Percentiles rank a stretch among this genome's conserved stretches.
phyloP scores from a whole-genome alignment of 257 asterid genomes.

The Salvia hispanica region DNA sequence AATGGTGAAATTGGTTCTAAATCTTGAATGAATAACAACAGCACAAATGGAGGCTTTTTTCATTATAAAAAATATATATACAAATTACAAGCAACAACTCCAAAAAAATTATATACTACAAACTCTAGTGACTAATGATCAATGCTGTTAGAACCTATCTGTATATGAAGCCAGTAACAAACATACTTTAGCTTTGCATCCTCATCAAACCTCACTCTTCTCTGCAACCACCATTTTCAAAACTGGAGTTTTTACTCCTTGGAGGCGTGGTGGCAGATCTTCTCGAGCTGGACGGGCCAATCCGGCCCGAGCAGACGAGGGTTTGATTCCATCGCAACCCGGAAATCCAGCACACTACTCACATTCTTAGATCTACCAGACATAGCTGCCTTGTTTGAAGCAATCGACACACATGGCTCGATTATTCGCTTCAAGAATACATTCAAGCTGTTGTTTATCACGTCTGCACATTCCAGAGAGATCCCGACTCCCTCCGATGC shows the following conservation, averaged over 20 bases:
- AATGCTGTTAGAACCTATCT: conserved; percentile 41
- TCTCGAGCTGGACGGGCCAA: conserved; percentile 79
- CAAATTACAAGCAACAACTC: conserved; percentile 22
- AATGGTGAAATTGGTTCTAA: background rate
- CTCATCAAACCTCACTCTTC: conserved; percentile 36
- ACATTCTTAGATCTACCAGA: conserved; percentile 32
- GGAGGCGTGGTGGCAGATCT: conserved; percentile 46
- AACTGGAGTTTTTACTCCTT: conserved; percentile 35
- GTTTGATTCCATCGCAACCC: conserved; percentile 76
- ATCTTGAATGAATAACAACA: too few species aligned
- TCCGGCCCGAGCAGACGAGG: conserved; percentile 66
- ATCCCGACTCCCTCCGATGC: conserved; percentile 67
- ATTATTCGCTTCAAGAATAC: conserved; percentile 64
- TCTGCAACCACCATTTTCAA: conserved; percentile 14
- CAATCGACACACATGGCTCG: conserved; percentile 61
- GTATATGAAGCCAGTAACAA: conserved; percentile 38
- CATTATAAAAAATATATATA: conserved; percentile 29
- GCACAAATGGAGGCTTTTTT: conserved; percentile 10
- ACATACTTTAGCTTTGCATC: conserved; percentile 32
- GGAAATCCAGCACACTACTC: conserved; percentile 58
- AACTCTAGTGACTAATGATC: conserved; percentile 29
- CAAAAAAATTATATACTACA: conserved; percentile 30
- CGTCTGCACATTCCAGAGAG: conserved; percentile 62
- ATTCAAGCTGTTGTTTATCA: conserved; percentile 69
- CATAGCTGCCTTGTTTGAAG: conserved; percentile 36